Conservation (phyloP, 768 basidiomycete species). For the Erythrobasidium yunnanense region DNA sequence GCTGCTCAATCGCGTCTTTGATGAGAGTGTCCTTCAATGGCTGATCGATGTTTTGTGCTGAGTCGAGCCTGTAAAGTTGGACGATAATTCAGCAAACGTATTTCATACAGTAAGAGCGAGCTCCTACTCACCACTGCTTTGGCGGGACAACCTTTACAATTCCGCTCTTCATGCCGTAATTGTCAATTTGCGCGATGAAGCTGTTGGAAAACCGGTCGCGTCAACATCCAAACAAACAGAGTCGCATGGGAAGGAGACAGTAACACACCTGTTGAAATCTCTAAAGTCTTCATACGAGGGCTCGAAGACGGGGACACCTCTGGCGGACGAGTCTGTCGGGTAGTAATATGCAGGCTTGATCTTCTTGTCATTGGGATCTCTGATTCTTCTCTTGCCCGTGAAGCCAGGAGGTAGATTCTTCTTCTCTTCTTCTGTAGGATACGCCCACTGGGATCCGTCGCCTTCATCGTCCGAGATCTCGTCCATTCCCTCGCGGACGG, state of each 20-base stretch:
- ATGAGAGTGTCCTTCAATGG: conserved; percentile 67
- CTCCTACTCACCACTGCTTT: conserved; percentile 69
- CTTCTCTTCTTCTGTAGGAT: neutral
- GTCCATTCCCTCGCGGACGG: conserved; percentile 22
- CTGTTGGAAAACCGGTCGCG: conserved; percentile 3
- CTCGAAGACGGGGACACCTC: conserved; percentile 88
- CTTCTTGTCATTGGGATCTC: conserved; percentile 2
- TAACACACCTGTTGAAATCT: conserved; percentile 70
- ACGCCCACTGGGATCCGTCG: conserved; percentile 12
- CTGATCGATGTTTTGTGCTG: conserved; percentile 60
- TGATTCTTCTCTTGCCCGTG: conserved; percentile 11
- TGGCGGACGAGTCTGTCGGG: neutral
- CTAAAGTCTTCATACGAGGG: conserved; percentile 82
- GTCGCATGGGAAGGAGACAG: neutral
- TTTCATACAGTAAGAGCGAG: neutral
- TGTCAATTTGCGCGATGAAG: conserved; percentile 64
- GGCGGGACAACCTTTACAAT: conserved; percentile 96
- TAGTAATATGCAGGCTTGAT: conserved; percentile 31
- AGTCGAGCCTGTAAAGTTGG: conserved; percentile 54
- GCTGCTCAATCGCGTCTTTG: conserved; percentile 82
- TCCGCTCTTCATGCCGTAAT: conserved; percentile 81
- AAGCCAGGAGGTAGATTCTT: conserved; percentile 22
- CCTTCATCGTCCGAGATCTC: conserved; percentile 22
- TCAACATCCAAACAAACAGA: too few relatives aligned
- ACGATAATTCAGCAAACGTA: too few relatives aligned